phyloP scores from a whole-genome alignment of 306 rosid genomes.

The Trichosanthes cucumerina region DNA sequence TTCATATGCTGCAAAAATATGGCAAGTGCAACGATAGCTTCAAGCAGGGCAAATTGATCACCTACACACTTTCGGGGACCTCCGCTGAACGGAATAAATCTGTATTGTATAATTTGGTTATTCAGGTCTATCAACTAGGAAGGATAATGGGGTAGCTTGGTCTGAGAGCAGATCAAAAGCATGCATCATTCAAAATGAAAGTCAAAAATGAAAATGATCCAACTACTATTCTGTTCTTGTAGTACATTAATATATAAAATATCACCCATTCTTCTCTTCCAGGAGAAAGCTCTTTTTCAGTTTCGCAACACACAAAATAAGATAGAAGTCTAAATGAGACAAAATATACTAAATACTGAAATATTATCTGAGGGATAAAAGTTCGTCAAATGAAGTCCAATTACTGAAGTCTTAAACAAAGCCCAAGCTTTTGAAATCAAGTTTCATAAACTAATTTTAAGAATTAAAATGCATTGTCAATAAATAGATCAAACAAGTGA shows the following conservation, averaged over 20 bases:
- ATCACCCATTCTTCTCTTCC: neutral
- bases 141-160: neutral
- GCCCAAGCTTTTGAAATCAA: too few relatives aligned
- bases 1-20: constrained; percentile 68
- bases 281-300: neutral
- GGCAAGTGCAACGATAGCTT: constrained; percentile 69
- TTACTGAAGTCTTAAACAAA: neutral
- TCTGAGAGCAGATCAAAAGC: neutral
- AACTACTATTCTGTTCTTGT: neutral
- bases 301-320: neutral
- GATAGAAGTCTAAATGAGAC: neutral
- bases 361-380: neutral
- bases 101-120: constrained; percentile 26
- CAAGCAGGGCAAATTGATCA: constrained; percentile 85
- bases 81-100: constrained; percentile 96
- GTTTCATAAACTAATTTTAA: neutral
- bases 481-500: neutral
- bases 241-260: neutral
- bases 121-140: neutral
- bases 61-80: constrained; percentile 98
- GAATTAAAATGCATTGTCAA: neutral
- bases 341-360: neutral
- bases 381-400: neutral
- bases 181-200: neutral
- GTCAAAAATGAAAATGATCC: neutral